Conservation (phyloP, 2,329 filamentous ascomycete genomes). For the Curvularia sp. region DNA sequence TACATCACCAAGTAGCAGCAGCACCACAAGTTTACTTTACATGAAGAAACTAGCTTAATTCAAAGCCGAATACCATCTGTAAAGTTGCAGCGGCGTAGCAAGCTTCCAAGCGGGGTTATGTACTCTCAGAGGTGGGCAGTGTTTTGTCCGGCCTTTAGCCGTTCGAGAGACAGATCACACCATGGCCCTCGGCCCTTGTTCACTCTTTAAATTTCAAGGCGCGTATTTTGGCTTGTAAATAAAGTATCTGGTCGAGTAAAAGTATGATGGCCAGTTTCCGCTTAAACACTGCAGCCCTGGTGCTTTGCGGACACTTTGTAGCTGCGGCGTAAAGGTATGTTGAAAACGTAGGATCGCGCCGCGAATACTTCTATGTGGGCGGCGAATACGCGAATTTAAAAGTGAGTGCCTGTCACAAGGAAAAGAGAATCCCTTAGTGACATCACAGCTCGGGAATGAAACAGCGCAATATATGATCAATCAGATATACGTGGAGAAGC, state of each 20-base stretch:
- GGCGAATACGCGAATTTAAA: conserved; percentile 32
- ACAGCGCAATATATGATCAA: conserved; percentile 15
- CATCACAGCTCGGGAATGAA: neutral
- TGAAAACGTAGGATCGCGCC: conserved; percentile 2
- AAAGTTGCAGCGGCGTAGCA: neutral
- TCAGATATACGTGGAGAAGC: conserved; percentile 29
- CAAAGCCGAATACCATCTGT: neutral
- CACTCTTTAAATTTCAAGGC: too few species aligned
- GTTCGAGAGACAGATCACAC: neutral
- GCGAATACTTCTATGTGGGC: conserved; percentile 37
- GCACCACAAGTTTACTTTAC: too few species aligned
- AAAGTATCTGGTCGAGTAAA: neutral
- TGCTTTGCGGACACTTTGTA: neutral
- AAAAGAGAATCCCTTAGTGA: neutral
- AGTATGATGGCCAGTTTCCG: neutral
- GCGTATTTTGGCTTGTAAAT: neutral
- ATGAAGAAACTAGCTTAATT: too few species aligned
- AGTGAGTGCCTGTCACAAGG: conserved; percentile 9
- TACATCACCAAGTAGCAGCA: too few species aligned
- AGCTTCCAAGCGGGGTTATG: neutral
- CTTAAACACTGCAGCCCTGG: neutral
- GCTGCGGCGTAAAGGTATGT: neutral
- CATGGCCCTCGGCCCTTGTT: neutral
- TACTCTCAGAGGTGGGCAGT: too few species aligned
- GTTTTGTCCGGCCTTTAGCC: neutral